Conservation (phyloP, 441 rosid genomes). For the Aquilaria agallochum region DNA sequence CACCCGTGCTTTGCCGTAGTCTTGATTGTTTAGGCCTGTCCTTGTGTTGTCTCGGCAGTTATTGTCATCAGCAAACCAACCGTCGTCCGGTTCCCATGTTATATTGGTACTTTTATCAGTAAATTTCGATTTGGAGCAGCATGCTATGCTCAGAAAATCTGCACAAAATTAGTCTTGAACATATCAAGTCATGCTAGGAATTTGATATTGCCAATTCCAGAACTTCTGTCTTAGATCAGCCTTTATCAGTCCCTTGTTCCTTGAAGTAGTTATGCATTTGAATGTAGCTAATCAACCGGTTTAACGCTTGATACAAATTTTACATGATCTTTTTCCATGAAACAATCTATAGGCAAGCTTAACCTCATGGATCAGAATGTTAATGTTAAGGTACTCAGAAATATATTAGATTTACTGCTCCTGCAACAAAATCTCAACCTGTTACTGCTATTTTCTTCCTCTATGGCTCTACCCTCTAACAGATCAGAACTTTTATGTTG, state of each 20-base stretch:
- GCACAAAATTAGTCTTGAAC: slow-evolving; percentile 20
- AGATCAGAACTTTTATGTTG: no score
- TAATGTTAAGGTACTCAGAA: no score
- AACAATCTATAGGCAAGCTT: slow-evolving; percentile 8
- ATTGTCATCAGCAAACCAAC: slow-evolving; percentile 32
- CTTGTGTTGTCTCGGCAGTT: slow-evolving; percentile 26
- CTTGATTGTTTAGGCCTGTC: slow-evolving; percentile 15
- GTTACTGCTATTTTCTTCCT: no score
- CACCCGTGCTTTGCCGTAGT: slow-evolving; percentile 26
- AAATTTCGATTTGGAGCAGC: slow-evolving; percentile 37
- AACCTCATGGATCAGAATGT: background rate
- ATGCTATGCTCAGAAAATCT: slow-evolving; percentile 58
- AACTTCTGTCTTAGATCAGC: slow-evolving; percentile 16
- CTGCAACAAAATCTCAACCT: no score
- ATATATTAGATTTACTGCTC: no score
- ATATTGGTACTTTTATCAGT: slow-evolving; percentile 21
- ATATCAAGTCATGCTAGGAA: background rate
- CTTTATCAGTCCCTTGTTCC: background rate
- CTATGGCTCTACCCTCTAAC: no score
- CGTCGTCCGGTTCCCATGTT: slow-evolving; percentile 37
- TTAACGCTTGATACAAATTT: background rate
- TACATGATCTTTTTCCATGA: slow-evolving; percentile 1
- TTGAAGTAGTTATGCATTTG: background rate
- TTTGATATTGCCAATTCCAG: background rate
- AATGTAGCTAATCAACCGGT: background rate